Base-by-base conservation (phyloP, 2,329 filamentous ascomycete genomes). In the Chaetomiaceae sp. region DNA sequence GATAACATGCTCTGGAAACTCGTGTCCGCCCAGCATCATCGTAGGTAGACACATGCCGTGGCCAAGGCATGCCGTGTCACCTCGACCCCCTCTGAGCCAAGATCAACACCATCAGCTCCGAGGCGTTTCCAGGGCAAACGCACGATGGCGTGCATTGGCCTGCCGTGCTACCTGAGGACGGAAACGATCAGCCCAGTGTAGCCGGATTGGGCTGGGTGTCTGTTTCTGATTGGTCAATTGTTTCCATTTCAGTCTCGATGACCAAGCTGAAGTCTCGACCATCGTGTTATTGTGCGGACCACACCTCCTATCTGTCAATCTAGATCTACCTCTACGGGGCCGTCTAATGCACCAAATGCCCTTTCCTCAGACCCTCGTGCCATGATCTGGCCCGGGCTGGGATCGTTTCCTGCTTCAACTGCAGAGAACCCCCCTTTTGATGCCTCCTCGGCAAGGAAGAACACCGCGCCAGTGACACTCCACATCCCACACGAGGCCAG, bases 131-230 rank as follows among this genome's bases (percentile, higher is more conserved):
- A 51, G 37, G 48, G 34, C 45, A 51, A 47, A 59, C 40, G 56
- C 59, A 60, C 45, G 46, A 63, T 63, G 56, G 57, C 61, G 58
- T 63, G 61, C 59, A 61, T 58, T 53, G 37, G 43, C 44, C 51
- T 60, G 56, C 31, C 42, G 59, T 61, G 54, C 53, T 33, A 63
- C 61, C 55, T 50, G 49, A 46, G 22, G 27, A 39, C 8, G 46
- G 59, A 15, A 37, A 45, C 25, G 56, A 55, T 57, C 51, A 23
- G 19, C 45, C 22, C n/a, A n/a, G 12, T 22, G 43, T 56, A 54
- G 40, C 59, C 59, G 7, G 29, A 61, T 61, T 37, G 46, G 59
- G 59, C 59, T 29, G 20, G 8, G 22, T 36, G 33, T 51, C 42
- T 12, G n/a, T n/a, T 31, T n/a, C 38, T 59, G 53, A 61, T 61